Conservation (phyloP, 2,329 filamentous ascomycete species). For the Xylaria sp. region DNA sequence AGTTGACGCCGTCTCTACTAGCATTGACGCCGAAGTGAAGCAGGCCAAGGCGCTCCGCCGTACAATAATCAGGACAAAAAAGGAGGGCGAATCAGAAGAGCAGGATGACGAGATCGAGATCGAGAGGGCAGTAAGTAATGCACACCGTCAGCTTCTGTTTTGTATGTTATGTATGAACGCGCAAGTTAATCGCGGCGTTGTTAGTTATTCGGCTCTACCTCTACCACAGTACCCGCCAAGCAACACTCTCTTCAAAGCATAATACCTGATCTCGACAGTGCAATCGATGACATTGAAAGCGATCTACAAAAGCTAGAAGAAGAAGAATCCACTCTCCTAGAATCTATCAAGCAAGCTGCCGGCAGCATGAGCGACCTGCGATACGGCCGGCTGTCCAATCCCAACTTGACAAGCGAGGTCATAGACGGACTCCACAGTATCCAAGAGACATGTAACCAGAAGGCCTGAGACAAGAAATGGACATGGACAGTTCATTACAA, state of each 20-base stretch:
- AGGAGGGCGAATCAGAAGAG: constrained; percentile 64
- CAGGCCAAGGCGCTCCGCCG: constrained; percentile 68
- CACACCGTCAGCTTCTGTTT: constrained; percentile 17
- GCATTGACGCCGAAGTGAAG: constrained; percentile 73
- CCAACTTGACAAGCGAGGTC: constrained; percentile 72
- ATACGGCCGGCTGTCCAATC: constrained; percentile 78
- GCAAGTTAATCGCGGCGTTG: constrained; percentile 35
- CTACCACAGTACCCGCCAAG: constrained; percentile 57
- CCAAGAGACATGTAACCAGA: constrained; percentile 70
- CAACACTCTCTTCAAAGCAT: constrained; percentile 73
- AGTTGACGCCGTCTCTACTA: constrained; percentile 73
- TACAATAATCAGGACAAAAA: constrained; percentile 65
- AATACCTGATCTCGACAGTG: constrained; percentile 75
- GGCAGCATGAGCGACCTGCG: constrained; percentile 83
- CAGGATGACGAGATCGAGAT: constrained; percentile 73
- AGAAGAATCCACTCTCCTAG: constrained; percentile 70
- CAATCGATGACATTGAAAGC: constrained; percentile 71
- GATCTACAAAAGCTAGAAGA: constrained; percentile 74
- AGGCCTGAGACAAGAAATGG: constrained; percentile 49
- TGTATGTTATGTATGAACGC: not conserved
- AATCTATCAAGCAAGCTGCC: constrained; percentile 72
- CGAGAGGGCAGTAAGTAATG: constrained; percentile 63
- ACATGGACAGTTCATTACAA: constrained; percentile 40
- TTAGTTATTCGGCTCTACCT: constrained; percentile 69
- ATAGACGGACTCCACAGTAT: constrained; percentile 73